A percentile compares a stretch with the other conserved stretches of the same genome.
These are phyloP conservation scores for Suillus plorans DNA, from an alignment of 768 basidiomycete genomes.

Conservation along the genomic window DNA sequence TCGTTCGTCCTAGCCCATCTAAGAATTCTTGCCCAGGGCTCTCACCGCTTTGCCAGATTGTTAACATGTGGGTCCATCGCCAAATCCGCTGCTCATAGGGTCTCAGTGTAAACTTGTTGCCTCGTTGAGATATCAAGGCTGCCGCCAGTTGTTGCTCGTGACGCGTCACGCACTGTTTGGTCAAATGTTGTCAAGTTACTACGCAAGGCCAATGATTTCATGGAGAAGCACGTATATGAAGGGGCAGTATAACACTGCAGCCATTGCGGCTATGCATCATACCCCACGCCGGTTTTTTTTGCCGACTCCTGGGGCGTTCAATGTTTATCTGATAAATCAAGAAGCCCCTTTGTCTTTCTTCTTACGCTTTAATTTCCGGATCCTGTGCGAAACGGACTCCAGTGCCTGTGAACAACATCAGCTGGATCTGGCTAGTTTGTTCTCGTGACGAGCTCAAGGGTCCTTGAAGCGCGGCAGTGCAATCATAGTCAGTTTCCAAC, in stretches of 20 bases:
- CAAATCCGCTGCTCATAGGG: neutral
- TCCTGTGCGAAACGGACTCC: conserved; percentile 3
- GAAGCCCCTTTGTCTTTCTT: conserved; percentile 1
- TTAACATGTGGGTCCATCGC: conserved; percentile 6
- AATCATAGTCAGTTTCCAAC: conserved; percentile 1
- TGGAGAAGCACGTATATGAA: neutral
- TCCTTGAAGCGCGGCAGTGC: conserved; percentile 6
- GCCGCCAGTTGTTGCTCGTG: conserved; percentile 4
- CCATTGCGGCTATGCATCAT: conserved; percentile 12
- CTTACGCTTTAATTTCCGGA: conserved; percentile 9
- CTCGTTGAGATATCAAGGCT: conserved; percentile 12
- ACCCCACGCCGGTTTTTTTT: neutral
- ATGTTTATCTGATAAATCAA: conserved; percentile 13
- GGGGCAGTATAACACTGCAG: neutral
- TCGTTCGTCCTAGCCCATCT: conserved; percentile 6
- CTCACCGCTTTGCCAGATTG: conserved; percentile 15
- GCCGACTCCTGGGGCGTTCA: conserved; percentile 5
- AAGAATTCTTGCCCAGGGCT: conserved; percentile 7
- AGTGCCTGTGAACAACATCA: conserved; percentile 22
- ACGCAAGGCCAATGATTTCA: neutral
- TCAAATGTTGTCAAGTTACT: neutral
- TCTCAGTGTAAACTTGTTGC: conserved; percentile 7
- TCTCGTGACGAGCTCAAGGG: conserved; percentile 11
- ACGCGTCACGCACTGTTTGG: conserved; percentile 3
- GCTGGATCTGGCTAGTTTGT: conserved; percentile 11